Base-by-base conservation (phyloP, 2,329 filamentous ascomycete genomes). In the Ilyonectria sp. region DNA sequence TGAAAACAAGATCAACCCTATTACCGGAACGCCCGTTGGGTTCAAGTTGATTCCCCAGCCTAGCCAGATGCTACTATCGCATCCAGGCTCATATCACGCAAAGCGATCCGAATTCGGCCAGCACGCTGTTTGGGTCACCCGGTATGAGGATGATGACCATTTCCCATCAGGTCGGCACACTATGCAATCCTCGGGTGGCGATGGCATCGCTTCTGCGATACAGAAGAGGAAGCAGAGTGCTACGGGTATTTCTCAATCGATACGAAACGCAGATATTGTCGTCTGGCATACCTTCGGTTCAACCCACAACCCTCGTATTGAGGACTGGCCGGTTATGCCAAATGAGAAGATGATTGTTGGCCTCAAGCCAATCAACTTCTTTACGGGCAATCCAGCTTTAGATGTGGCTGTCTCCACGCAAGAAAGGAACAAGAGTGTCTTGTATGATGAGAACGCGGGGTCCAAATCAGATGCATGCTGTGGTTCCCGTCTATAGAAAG, bases 291-390 rank as follows among this genome's bases (percentile, higher is more conserved):
- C 87, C 3, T 86, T 86, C 73, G 83, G 90, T 19, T 86, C 91
- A 29, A 92, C 91, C 37, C 90, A 92, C 70, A 88, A 91, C 26
- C 89, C 90, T 0, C 82, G 90, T 0, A 85, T 88, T 11, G 90
- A 92, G 71, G 90, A 92, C 73, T 92, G 91, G 82, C 90, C 90
- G 0, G 88, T 92, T 6, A 92, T 92, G 91, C 90, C 90, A 0
- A 85, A 82, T 67, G 90, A 92, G 75, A 86, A 82, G 60, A 80
- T 89, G 71, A 80, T 80, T 63, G 85, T 89, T 0, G 78, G 79
- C 0, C 75, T 89, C 58, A 87, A 86, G 73, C 86, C 87, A 0
- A 83, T 85, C 2, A 88, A 89, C 66, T 87, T 89, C 72, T 88
- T 88, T 67, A 77, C 79, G 1, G 81, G 81, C 5, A 88, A 88